Conservation (phyloP, 192 early-diverging fungal species). For the Backusella psychrophila region DNA sequence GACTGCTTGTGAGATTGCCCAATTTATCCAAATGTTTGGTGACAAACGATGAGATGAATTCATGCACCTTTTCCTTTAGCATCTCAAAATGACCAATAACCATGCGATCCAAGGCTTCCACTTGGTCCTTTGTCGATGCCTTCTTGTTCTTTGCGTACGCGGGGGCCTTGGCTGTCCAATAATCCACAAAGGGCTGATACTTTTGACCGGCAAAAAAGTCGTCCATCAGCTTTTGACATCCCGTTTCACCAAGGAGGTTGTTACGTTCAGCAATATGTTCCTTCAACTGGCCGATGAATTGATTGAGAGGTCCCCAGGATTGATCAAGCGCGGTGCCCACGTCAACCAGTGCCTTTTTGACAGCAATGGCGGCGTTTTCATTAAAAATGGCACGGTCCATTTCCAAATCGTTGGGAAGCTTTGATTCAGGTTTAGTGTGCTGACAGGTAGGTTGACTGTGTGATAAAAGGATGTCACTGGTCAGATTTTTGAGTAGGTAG, state of each 20-base stretch:
- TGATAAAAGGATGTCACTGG: conserved; percentile 56
- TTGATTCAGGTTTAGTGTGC: conserved; percentile 63
- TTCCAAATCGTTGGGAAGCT: conserved; percentile 68
- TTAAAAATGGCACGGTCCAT: conserved; percentile 67
- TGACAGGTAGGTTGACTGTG: conserved; percentile 72
- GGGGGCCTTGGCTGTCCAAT: conserved; percentile 34
- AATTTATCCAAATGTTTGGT: neutral
- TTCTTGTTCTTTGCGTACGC: neutral
- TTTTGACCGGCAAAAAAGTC: conserved; percentile 23
- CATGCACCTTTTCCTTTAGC: neutral
- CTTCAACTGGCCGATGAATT: conserved; percentile 18
- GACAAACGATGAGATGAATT: neutral
- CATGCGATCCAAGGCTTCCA: neutral
- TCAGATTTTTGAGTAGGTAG: conserved; percentile 65
- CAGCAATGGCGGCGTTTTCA: conserved; percentile 57
- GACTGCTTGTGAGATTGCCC: neutral
- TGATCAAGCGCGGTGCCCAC: conserved; percentile 58
- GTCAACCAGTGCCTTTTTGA: conserved; percentile 50
- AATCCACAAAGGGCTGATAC: conserved; percentile 44
- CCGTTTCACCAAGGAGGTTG: conserved; percentile 23
- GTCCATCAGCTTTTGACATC: conserved; percentile 14
- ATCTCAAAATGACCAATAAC: neutral
- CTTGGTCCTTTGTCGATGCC: neutral
- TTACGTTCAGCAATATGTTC: conserved; percentile 15
- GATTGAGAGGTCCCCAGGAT: conserved; percentile 57